Evolutionary conservation across 176 grass and related monocot species (phyloP).

Genomic region (Lolium multiflorum): DNA sequence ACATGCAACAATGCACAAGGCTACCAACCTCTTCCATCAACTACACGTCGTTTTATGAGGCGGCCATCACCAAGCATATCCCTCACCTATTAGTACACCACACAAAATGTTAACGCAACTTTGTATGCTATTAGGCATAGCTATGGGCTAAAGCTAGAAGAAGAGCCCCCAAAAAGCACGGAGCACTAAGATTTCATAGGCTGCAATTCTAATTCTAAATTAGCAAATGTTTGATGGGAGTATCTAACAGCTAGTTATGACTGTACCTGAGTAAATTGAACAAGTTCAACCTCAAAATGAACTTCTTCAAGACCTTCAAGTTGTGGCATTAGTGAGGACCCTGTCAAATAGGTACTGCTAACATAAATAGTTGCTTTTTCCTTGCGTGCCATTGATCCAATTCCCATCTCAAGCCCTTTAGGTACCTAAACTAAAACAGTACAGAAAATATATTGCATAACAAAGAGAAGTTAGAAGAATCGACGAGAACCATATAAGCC

Average conservation of each 20-base stretch:
- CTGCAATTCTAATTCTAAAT: constrained; percentile 3
- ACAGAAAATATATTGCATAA: constrained; percentile 41
- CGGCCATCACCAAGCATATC: constrained; percentile 99
- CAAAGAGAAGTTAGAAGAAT: constrained; percentile 37
- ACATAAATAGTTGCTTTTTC: constrained; percentile 94
- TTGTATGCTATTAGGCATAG: background rate
- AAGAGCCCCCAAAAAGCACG: background rate
- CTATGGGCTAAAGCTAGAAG: constrained; percentile 3
- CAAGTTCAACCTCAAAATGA: constrained; percentile 83
- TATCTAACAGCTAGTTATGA: constrained; percentile 29
- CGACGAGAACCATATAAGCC: constrained; percentile 28
- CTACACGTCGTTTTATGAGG: constrained; percentile 91
- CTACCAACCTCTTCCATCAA: constrained; percentile 86
- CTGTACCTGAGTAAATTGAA: constrained; percentile 91
- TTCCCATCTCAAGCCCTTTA: constrained; percentile 97
- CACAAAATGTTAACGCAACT: constrained; percentile 34
- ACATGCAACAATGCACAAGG: constrained; percentile 34
- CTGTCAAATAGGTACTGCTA: constrained; percentile 73
- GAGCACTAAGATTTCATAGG: background rate
- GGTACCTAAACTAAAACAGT: constrained; percentile 78
- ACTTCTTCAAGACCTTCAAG: constrained; percentile 80
- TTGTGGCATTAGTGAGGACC: constrained; percentile 74
- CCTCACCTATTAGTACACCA: constrained; percentile 73
- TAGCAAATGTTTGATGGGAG: constrained; percentile 13
- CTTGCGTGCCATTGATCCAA: constrained; percentile 77